phyloP scores from a whole-genome alignment of 1,284 basidiomycete species.

The Boletus chippewaensis region DNA sequence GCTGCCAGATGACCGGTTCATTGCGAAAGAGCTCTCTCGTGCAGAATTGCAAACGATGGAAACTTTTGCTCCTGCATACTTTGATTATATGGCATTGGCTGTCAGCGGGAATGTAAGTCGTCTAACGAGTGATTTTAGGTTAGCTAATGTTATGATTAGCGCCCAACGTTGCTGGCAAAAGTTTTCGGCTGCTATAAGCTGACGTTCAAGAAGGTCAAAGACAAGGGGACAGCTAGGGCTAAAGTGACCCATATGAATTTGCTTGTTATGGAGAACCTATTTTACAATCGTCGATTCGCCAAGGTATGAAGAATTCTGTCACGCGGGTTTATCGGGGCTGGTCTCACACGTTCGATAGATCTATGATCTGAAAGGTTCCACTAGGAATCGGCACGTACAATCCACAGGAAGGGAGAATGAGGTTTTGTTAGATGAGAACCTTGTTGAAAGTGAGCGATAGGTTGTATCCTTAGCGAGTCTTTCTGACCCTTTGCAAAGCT shows the following conservation, averaged over 20 bases:
- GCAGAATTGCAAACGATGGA: slow-evolving; percentile 94
- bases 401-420: slow-evolving; percentile 89
- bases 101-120: slow-evolving; percentile 65
- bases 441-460: slow-evolving; percentile 63
- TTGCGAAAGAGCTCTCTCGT: slow-evolving; percentile 93
- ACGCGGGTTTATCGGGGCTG: not conserved
- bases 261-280: slow-evolving; percentile 96
- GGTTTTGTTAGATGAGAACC: slow-evolving; percentile 89
- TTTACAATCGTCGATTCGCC: slow-evolving; percentile 85
- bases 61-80: slow-evolving; percentile 96
- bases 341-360: slow-evolving; percentile 46
- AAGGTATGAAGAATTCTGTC: slow-evolving; percentile 47
- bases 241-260: slow-evolving; percentile 91
- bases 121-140: not conserved
- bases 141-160: slow-evolving; percentile 40
- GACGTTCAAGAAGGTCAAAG: slow-evolving; percentile 81
- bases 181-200: slow-evolving; percentile 98
- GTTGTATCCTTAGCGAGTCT: not conserved
- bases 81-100: slow-evolving; percentile 92
- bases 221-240: slow-evolving; percentile 53
- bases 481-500: slow-evolving; percentile 36
- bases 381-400: slow-evolving; percentile 85
- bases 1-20: slow-evolving; percentile 86
- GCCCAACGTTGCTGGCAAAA: slow-evolving; percentile 92
- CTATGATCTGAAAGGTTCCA: slow-evolving; percentile 93